Evolutionary conservation across 176 grass and related monocot species (phyloP).

Genomic region (Poa annua): DNA sequence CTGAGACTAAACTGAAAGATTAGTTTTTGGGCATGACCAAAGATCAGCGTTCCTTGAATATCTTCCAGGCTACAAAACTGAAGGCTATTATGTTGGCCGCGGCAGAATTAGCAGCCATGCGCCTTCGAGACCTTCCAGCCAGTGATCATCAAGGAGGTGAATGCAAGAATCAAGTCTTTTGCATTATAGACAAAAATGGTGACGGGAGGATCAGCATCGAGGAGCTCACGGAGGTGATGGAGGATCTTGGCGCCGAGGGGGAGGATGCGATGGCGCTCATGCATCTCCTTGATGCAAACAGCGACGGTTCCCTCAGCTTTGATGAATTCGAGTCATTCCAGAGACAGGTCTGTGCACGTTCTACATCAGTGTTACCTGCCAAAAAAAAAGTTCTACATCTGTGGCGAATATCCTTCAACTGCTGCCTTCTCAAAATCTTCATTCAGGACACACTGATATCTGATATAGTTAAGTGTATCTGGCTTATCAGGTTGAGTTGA

Average conservation of each 20-base stretch:
- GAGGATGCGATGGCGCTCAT: conserved; percentile 83
- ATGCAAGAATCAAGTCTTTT: conserved; percentile 64
- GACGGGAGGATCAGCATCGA: conserved; percentile 94
- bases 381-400: neutral
- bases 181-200: conserved; percentile 79
- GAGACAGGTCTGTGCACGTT: conserved; percentile 61
- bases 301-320: conserved; percentile 88
- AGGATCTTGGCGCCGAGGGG: conserved; percentile 80
- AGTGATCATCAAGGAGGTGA: conserved; percentile 44
- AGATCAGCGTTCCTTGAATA: conserved; percentile 23
- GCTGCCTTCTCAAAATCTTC: neutral
- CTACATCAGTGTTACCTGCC: neutral
- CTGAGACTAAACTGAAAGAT: neutral
- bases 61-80: conserved; percentile 64
- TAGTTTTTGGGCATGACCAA: conserved; percentile 17
- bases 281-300: conserved; percentile 86
- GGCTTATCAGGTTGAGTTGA: conserved; percentile 67
- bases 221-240: conserved; percentile 89
- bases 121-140: conserved; percentile 70
- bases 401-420: neutral
- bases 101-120: conserved; percentile 80
- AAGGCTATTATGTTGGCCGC: conserved; percentile 83
- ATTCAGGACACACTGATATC: neutral
- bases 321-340: conserved; percentile 94
- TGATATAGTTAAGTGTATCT: neutral